Evolutionary conservation across 768 basidiomycete genomes (phyloP).

Genomic region (Porphyrellus cyaneotinctus): DNA sequence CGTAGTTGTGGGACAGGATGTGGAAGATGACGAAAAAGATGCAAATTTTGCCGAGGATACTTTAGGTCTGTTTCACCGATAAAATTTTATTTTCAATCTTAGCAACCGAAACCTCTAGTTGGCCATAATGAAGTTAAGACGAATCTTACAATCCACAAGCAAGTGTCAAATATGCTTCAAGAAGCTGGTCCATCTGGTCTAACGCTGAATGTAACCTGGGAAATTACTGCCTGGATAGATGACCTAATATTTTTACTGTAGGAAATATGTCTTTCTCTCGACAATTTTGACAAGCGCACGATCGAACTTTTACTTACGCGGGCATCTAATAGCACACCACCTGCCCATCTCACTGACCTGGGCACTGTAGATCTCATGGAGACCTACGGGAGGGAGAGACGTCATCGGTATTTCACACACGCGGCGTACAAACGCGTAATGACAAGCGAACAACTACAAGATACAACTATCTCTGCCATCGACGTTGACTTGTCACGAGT

Average conservation of each 20-base stretch:
- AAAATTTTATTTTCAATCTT: not conserved
- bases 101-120: constrained; percentile 17
- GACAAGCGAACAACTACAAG: constrained; percentile 60
- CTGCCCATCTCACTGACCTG: constrained; percentile 68
- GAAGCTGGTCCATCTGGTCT: constrained; percentile 64
- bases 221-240: not conserved
- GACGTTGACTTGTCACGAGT: constrained; percentile 46
- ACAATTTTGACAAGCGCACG: constrained; percentile 74
- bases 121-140: constrained; percentile 45
- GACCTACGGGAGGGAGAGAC: constrained; percentile 79
- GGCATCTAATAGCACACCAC: constrained; percentile 59
- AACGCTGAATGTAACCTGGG: constrained; percentile 58
- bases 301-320: constrained; percentile 76
- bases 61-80: constrained; percentile 26
- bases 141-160: constrained; percentile 71
- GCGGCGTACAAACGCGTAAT: constrained; percentile 64
- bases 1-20: constrained; percentile 32
- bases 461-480: constrained; percentile 38
- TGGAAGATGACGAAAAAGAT: constrained; percentile 41
- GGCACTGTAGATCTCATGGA: constrained; percentile 73
- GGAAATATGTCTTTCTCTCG: constrained; percentile 61
- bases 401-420: constrained; percentile 79
- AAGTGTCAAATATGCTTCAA: constrained; percentile 71
- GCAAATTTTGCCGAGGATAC: constrained; percentile 28
- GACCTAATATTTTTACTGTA: constrained; percentile 27